These are phyloP conservation scores for Arabidopsis hybrid DNA, from an alignment of 441 rosid species.

Conservation along the genomic window DNA sequence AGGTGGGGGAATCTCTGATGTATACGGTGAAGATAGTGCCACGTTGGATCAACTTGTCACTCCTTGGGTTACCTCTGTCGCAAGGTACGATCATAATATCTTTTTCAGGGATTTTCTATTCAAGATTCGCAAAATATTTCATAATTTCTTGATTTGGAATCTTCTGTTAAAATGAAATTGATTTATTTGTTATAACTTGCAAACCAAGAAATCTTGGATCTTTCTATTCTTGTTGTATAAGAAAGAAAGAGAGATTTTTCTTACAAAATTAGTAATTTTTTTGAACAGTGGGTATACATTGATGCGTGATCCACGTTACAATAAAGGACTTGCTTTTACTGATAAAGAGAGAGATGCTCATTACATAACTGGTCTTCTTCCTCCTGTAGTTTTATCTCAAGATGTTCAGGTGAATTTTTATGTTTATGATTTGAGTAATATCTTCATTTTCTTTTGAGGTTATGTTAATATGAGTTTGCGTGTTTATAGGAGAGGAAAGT, in stretches of 20 bases:
- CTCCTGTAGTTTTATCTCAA: constrained; percentile 73
- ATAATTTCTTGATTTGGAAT: not conserved
- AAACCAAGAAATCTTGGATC: not conserved
- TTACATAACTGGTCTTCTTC: constrained; percentile 91
- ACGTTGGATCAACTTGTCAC: constrained; percentile 87
- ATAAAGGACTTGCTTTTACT: constrained; percentile 88
- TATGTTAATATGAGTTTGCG: constrained; percentile 21
- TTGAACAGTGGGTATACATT: constrained; percentile 71
- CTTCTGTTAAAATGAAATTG: no score
- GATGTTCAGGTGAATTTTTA: constrained; percentile 69
- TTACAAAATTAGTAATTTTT: not conserved
- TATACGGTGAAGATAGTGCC: constrained; percentile 80
- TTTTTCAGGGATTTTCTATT: not conserved
- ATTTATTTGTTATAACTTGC: constrained; percentile 2
- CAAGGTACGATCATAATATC: constrained; percentile 59
- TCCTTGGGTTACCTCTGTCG: constrained; percentile 88
- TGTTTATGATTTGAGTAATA: not conserved
- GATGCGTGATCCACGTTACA: constrained; percentile 90
- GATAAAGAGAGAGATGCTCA: constrained; percentile 91
- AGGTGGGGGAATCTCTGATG: constrained; percentile 69
- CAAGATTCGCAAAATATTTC: not conserved
- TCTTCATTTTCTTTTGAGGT: not conserved
- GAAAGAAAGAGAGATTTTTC: not conserved
- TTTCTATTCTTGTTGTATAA: constrained; percentile 11
- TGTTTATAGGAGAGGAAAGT: constrained; percentile 66